phyloP scores from a whole-genome alignment of 2,329 filamentous ascomycete genomes.

The Didymella glomerata region DNA sequence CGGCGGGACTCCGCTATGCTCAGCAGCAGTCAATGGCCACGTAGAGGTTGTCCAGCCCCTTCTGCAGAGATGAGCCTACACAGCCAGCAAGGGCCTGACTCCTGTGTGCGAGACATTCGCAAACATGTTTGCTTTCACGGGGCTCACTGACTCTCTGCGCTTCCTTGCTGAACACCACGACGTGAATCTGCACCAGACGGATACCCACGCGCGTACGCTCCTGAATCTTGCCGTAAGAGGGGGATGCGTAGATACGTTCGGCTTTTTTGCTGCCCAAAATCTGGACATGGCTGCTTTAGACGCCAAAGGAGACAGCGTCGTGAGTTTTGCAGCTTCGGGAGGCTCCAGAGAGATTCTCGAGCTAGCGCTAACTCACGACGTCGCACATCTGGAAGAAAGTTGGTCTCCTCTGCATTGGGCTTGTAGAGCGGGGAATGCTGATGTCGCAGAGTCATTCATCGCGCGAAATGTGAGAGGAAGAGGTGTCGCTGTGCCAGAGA shows the following conservation, averaged over 20 bases:
- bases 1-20: too few species aligned
- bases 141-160: constrained; percentile 10
- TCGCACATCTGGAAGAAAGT: background rate
- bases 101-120: background rate
- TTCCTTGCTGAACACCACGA: constrained; percentile 3
- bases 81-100: background rate
- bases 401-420: constrained; percentile 8
- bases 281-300: background rate
- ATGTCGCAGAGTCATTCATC: constrained; percentile 15
- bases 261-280: background rate
- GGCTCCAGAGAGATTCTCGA: constrained; percentile 14
- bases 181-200: background rate
- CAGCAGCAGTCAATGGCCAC: too few species aligned
- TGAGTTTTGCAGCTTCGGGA: constrained; percentile 16
- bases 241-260: constrained; percentile 3
- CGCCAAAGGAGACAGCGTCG: constrained; percentile 13
- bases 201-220: constrained; percentile 5
- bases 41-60: too few species aligned
- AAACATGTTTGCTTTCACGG: constrained; percentile 10
- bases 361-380: background rate
- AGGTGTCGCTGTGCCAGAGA: constrained; percentile 2
- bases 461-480: constrained; percentile 1
- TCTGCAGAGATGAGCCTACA: background rate
- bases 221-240: constrained; percentile 11
- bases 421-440: constrained; percentile 8